Percentiles rank a stretch among this genome's conserved stretches.
Conservation (phyloP, 495 filamentous ascomycete species). For the Penicillium salamii region DNA sequence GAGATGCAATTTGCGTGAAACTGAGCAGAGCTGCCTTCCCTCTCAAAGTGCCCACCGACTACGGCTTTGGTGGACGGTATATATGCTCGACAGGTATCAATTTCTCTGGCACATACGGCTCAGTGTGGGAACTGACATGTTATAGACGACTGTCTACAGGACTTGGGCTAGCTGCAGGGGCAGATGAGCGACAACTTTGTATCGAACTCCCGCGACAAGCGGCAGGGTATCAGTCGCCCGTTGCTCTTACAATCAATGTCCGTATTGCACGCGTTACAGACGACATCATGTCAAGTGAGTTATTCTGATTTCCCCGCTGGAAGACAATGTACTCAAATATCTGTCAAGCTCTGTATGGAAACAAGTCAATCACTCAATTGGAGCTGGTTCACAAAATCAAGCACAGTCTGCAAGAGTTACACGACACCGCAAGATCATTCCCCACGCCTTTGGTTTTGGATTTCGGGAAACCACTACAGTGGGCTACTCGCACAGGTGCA, state of each 20-base stretch:
- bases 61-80: slow-evolving; percentile 25
- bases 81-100: slow-evolving; percentile 28
- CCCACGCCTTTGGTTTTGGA: slow-evolving; percentile 12
- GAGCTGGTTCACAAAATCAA: slow-evolving; percentile 19
- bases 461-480: slow-evolving; percentile 16
- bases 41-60: slow-evolving; percentile 18
- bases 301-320: too few species aligned
- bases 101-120: too few species aligned
- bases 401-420: slow-evolving; percentile 16
- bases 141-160: slow-evolving; percentile 20
- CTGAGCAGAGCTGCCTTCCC: slow-evolving; percentile 16
- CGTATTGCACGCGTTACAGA: slow-evolving; percentile 24
- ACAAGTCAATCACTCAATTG: slow-evolving; percentile 19
- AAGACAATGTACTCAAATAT: too few species aligned
- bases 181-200: slow-evolving; percentile 20
- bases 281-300: slow-evolving; percentile 23
- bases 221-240: slow-evolving; percentile 18
- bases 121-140: too few species aligned
- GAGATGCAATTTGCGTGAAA: slow-evolving; percentile 15
- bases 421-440: slow-evolving; percentile 18
- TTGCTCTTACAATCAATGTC: slow-evolving; percentile 21
- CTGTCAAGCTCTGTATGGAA: slow-evolving; percentile 23
- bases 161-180: slow-evolving; percentile 22
- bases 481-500: slow-evolving; percentile 19
- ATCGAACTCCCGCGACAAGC: slow-evolving; percentile 13